Conservation (phyloP, 1,284 basidiomycete species). For the Pseudozyma thailandica region DNA sequence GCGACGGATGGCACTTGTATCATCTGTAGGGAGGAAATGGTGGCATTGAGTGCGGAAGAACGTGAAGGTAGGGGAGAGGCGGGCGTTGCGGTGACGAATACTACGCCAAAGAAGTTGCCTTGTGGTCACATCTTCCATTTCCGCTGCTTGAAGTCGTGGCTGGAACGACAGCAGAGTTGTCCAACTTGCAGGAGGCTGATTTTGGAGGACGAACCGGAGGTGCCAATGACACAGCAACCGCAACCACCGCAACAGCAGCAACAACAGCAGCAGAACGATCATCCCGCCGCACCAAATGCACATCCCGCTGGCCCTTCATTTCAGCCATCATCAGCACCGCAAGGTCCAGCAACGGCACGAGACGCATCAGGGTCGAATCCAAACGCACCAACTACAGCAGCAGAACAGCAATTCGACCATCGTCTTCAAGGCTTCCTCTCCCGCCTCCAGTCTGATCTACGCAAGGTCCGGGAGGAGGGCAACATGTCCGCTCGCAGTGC, state of each 20-base stretch:
- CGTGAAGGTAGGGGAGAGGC: slow-evolving; percentile 3
- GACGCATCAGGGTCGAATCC: background rate
- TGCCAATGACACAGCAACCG: background rate
- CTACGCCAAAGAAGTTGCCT: slow-evolving; percentile 92
- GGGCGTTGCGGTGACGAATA: slow-evolving; percentile 72
- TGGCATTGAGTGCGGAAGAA: slow-evolving; percentile 7
- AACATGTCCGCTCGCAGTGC: slow-evolving; percentile 27
- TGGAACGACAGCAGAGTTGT: slow-evolving; percentile 90
- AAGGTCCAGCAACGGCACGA: background rate
- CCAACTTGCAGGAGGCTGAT: slow-evolving; percentile 96
- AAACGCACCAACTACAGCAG: slow-evolving; percentile 4
- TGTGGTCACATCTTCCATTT: slow-evolving; percentile 99
- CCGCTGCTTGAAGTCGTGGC: slow-evolving; percentile 94
- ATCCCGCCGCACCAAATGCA: slow-evolving; percentile 11
- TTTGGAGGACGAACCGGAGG: slow-evolving; percentile 72
- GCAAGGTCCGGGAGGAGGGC: slow-evolving; percentile 48
- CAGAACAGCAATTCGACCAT: slow-evolving; percentile 20
- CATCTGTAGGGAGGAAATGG: slow-evolving; percentile 98
- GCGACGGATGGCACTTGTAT: slow-evolving; percentile 93
- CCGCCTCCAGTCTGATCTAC: slow-evolving; percentile 44
- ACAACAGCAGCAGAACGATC: slow-evolving; percentile 6
- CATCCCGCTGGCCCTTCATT: background rate
- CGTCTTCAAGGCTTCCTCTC: slow-evolving; percentile 43
- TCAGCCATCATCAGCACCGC: background rate
- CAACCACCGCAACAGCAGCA: slow-evolving; percentile 5